phyloP scores from a whole-genome alignment of 2,329 filamentous ascomycete species.

The Tolypocladium cylindrosporum region DNA sequence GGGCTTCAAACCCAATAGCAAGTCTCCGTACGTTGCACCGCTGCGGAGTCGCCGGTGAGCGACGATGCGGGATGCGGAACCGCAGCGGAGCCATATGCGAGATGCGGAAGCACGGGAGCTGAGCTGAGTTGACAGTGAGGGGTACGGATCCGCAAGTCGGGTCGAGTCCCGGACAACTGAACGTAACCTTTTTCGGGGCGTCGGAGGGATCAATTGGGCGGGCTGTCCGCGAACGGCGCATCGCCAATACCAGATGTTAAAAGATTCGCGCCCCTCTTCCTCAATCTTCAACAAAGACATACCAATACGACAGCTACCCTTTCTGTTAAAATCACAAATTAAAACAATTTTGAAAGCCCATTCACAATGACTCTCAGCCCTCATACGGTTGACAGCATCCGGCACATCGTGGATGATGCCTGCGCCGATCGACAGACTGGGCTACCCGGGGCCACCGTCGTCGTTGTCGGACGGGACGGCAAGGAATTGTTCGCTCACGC shows the following conservation, averaged over 20 bases:
- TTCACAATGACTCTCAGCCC: background rate
- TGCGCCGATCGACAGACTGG: conserved; percentile 21
- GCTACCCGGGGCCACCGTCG: conserved; percentile 33
- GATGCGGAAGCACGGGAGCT: background rate
- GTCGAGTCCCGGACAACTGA: background rate
- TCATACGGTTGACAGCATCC: background rate
- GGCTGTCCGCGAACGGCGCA: background rate
- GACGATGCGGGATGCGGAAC: background rate
- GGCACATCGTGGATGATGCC: conserved; percentile 23
- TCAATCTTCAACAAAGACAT: background rate
- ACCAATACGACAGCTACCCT: background rate
- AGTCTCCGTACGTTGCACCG: background rate
- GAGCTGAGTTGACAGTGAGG: background rate
- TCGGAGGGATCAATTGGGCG: background rate
- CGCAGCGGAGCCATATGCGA: background rate
- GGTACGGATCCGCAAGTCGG: background rate
- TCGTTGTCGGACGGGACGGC: conserved; percentile 37
- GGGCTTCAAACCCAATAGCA: background rate
- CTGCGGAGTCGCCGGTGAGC: background rate
- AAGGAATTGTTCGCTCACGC: conserved; percentile 37
- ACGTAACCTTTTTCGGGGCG: background rate
- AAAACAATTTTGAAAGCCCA: background rate
- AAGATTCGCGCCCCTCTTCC: background rate
- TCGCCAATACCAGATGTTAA: background rate
- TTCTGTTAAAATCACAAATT: background rate